A percentile compares a stretch with the other conserved stretches of the same genome.
Evolutionary conservation across 495 filamentous ascomycete genomes (phyloP).

Genomic region (Aspergillus nanangensis): DNA sequence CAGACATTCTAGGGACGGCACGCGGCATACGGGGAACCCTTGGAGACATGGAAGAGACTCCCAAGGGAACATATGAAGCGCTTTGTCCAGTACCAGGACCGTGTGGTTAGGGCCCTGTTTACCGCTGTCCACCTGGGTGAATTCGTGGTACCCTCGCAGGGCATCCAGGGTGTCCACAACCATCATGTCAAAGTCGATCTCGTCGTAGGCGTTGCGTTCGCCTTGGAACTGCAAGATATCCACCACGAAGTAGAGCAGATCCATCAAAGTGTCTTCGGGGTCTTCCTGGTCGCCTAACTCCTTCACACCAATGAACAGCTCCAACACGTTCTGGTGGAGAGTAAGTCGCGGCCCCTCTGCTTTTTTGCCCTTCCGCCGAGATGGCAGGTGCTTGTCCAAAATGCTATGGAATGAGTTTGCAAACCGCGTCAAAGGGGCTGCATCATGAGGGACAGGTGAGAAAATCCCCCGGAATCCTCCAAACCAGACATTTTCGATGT

Average conservation of each 20-base stretch:
- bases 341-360: conserved; percentile 46
- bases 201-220: conserved; percentile 94
- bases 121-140: conserved; percentile 36
- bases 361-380: conserved; percentile 63
- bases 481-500: conserved; percentile 90
- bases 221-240: conserved; percentile 97
- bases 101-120: conserved; percentile 74
- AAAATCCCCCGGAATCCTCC: conserved; percentile 92
- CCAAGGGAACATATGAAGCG: conserved; percentile 88
- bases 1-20: conserved; percentile 79
- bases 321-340: conserved; percentile 73
- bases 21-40: conserved; percentile 71
- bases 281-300: conserved; percentile 65
- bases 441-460: conserved; percentile 59
- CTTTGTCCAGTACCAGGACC: conserved; percentile 88
- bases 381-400: conserved; percentile 84
- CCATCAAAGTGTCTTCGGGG: conserved; percentile 78
- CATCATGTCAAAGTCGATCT: conserved; percentile 93
- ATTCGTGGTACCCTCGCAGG: conserved; percentile 69
- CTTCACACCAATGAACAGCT: conserved; percentile 83
- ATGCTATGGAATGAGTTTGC: conserved; percentile 71
- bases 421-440: conserved; percentile 65
- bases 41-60: conserved; percentile 87
- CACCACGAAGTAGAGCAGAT: conserved; percentile 91
- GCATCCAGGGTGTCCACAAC: conserved; percentile 79